A percentile compares a stretch with the other conserved stretches of the same genome.
These are phyloP conservation scores for Streptanthus diversifolius DNA, from an alignment of 345 rosid species.

Conservation along the genomic window DNA sequence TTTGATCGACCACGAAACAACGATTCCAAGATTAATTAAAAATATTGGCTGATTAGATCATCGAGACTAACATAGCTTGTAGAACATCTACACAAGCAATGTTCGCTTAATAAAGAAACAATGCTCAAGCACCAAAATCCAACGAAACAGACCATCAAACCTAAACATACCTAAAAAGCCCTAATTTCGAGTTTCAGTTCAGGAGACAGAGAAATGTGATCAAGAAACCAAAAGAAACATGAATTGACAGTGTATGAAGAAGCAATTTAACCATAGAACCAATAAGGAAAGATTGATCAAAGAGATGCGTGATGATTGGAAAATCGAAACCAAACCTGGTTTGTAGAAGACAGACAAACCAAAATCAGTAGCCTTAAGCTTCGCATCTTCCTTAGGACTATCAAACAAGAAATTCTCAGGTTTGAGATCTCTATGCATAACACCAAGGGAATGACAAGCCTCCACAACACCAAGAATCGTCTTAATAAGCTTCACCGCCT, in stretches of 20 bases:
- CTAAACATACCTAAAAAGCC: no score
- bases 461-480: constrained; percentile 89
- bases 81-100: constrained; percentile 7
- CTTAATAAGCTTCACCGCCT: constrained; percentile 82
- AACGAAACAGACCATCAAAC: neutral
- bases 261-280: neutral
- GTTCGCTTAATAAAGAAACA: neutral
- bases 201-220: no score
- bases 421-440: constrained; percentile 96
- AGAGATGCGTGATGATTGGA: neutral
- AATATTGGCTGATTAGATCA: neutral
- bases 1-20: no score
- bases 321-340: constrained; percentile 54
- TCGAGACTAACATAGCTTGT: constrained; percentile 67
- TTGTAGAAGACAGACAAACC: constrained; percentile 91
- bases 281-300: neutral
- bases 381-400: constrained; percentile 64
- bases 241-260: neutral
- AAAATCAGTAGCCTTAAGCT: constrained; percentile 90
- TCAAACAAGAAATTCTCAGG: constrained; percentile 98
- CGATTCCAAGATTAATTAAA: neutral
- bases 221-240: neutral
- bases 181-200: no score
- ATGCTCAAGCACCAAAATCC: neutral
- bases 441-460: constrained; percentile 93